Evolutionary conservation across 139 green algal genomes (phyloP), one percentile per base, ranked within the genome.

Genomic region (Asterochloris sp.): DNA sequence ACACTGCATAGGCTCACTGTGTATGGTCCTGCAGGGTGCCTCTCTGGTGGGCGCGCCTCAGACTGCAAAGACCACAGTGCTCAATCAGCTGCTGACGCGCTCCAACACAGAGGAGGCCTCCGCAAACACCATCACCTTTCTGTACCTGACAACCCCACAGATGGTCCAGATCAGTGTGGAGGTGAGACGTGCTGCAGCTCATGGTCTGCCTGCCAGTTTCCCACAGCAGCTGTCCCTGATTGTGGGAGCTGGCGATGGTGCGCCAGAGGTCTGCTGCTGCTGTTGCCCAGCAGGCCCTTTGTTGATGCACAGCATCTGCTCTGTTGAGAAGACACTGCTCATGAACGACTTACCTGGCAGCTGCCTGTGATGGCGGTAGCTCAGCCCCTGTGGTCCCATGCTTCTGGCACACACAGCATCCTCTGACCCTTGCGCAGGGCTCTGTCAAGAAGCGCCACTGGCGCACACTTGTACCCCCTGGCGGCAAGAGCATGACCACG

Each of bases 101-200:
- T 93, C 96, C 79, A 87, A 91, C 85, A 85, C 88, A 11, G 93
- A 96, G 73, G 88, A 90, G 64, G 89, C 88, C 74, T 64, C 73
- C 15, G 88, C 75, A 82, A 98, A 98, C 88, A 96, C 92, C 62
- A 95, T 98, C 86, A 98, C 94, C 80, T 98, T 98, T 86, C 97
- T 93, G 47, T 93, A 80, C 69, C 89, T 98, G 66, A 98, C 96
- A 60, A 97, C 93, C 1, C 96, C 96, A 21, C 74, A 85, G 71
- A 98, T 98, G 85, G 98, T 98, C 92, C 96, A 98, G 89, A 80
- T 80, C 24, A 61, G 80, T n/a, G 29, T 94, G 13, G 90, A 94
- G 86, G 82, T 83, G 26, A 74, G 62, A 19, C 21, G 38, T 54
- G 38, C 38, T 54, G 38, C 38, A 54, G 6, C 38, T 54, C 38